Percentiles rank a stretch among this genome's conserved stretches.
phyloP scores from a whole-genome alignment of 306 rosid species.

The Ammopiptanthus mongolicus region DNA sequence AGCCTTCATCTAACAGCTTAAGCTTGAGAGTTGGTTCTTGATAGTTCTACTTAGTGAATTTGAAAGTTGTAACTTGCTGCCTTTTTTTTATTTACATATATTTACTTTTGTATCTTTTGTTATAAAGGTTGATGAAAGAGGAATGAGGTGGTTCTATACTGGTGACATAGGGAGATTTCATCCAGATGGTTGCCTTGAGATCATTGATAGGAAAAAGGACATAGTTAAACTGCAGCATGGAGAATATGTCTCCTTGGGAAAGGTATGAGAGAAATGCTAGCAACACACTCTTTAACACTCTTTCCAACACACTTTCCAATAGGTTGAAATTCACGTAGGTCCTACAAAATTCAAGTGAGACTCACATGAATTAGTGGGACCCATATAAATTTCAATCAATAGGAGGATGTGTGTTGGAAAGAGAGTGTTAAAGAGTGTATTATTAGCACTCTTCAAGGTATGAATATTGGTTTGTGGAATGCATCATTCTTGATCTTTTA shows the following conservation, averaged over 20 bases:
- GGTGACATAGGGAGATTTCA: constrained; percentile 91
- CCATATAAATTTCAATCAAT: too few species aligned
- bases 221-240: constrained; percentile 98
- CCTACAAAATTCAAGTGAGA: too few species aligned
- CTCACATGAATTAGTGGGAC: too few species aligned
- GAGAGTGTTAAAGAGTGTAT: too few species aligned
- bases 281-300: too few species aligned
- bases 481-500: not conserved
- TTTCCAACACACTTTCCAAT: too few species aligned
- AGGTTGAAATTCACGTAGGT: too few species aligned
- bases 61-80: constrained; percentile 9
- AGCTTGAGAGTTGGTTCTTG: not conserved
- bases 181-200: constrained; percentile 90
- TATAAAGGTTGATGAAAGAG: constrained; percentile 77
- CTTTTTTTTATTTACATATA: not conserved
- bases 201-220: constrained; percentile 94
- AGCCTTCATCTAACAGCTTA: not conserved
- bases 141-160: constrained; percentile 91
- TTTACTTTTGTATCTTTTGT: not conserved
- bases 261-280: too few species aligned
- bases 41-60: not conserved
- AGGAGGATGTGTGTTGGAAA: too few species aligned
- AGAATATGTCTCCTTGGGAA: constrained; percentile 94
- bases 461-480: constrained; percentile 8
- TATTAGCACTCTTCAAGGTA: too few species aligned